A percentile compares a stretch with the other conserved stretches of the same genome.
phyloP scores from a whole-genome alignment of 2,329 filamentous ascomycete genomes.

The Neoscytalidium dimidiatum region DNA sequence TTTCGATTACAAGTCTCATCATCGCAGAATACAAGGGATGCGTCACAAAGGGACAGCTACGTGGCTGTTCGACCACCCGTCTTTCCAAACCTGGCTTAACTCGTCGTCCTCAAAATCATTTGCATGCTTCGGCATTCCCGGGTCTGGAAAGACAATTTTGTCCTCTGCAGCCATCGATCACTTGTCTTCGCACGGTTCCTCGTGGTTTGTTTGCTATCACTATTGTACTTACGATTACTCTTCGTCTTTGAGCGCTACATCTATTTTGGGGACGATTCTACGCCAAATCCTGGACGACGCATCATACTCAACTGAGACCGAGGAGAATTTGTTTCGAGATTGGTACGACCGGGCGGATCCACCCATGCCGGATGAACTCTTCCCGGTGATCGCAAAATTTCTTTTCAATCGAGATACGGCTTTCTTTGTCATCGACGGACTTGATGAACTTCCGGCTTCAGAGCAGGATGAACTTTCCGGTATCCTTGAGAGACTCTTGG shows the following conservation, averaged over 20 bases:
- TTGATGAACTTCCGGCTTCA: conserved; percentile 22
- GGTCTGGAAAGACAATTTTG: conserved; percentile 28
- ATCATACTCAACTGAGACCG: conserved; percentile 19
- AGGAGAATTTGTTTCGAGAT: background rate
- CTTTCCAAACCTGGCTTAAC: conserved; percentile 20
- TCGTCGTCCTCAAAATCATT: conserved; percentile 21
- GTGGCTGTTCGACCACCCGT: conserved; percentile 21
- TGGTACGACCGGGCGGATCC: background rate
- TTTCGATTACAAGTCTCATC: conserved; percentile 24
- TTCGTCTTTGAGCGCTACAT: conserved; percentile 20
- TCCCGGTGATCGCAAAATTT: background rate
- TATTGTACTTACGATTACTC: conserved; percentile 25
- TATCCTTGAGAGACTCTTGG: conserved; percentile 14
- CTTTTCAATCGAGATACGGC: background rate
- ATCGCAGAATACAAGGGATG: conserved; percentile 4
- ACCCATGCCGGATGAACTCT: background rate
- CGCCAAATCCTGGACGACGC: conserved; percentile 22
- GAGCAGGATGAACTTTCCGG: conserved; percentile 7
- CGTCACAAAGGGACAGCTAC: conserved; percentile 23
- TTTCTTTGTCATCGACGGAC: conserved; percentile 24
- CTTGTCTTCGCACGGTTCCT: background rate
- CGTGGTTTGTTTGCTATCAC: conserved; percentile 22
- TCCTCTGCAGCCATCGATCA: conserved; percentile 21
- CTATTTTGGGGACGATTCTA: conserved; percentile 21
- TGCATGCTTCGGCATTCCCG: conserved; percentile 28